A percentile compares a stretch with the other conserved stretches of the same genome.
phyloP scores from a whole-genome alignment of 2,329 filamentous ascomycete species.

The Exophiala sideris region DNA sequence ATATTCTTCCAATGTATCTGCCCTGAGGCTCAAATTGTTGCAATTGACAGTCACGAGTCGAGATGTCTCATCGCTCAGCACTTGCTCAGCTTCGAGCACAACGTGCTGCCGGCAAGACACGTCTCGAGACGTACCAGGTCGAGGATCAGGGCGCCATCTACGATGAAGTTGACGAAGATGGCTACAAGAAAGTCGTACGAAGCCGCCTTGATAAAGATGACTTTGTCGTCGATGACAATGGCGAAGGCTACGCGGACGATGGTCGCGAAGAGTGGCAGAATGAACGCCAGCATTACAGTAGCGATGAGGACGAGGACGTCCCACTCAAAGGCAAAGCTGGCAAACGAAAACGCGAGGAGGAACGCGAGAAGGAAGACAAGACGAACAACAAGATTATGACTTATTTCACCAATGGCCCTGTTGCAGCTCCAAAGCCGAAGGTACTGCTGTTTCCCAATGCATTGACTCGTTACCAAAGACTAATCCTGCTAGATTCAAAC shows the following conservation, averaged over 20 bases:
- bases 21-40: not conserved
- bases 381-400: slow-evolving; percentile 90
- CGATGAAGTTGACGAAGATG: slow-evolving; percentile 93
- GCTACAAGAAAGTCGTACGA: slow-evolving; percentile 93
- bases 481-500: slow-evolving; percentile 41
- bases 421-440: slow-evolving; percentile 72
- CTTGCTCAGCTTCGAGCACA: slow-evolving; percentile 77
- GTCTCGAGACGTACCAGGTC: slow-evolving; percentile 80
- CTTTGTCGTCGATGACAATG: slow-evolving; percentile 98
- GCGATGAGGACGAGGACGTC: slow-evolving; percentile 70
- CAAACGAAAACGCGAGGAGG: slow-evolving; percentile 84
- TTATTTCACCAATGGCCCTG: slow-evolving; percentile 80
- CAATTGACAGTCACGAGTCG: not conserved
- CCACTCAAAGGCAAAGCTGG: slow-evolving; percentile 60
- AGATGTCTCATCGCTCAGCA: slow-evolving; percentile 28
- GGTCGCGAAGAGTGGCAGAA: slow-evolving; percentile 92
- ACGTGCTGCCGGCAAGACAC: slow-evolving; percentile 85
- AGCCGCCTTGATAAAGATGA: slow-evolving; percentile 88
- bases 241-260: slow-evolving; percentile 93
- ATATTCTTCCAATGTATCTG: not conserved
- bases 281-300: slow-evolving; percentile 60
- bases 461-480: not conserved
- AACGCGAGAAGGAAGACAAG: slow-evolving; percentile 78
- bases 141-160: slow-evolving; percentile 82
- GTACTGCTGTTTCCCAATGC: slow-evolving; percentile 41